Evolutionary conservation across 345 rosid genomes (phyloP).

Genomic region (Eucalyptus leucophloia): DNA sequence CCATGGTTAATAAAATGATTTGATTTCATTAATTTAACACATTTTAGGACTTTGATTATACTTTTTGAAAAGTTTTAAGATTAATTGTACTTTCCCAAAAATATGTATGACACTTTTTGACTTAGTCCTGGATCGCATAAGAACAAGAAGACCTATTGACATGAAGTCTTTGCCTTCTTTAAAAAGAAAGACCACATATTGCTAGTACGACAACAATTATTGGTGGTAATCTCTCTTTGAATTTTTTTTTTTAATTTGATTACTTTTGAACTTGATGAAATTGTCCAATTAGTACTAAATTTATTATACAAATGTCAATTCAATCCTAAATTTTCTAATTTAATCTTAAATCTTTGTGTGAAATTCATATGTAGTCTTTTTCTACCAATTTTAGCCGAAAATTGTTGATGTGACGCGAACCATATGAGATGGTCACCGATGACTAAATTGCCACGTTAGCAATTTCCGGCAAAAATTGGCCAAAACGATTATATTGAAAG

Average conservation of each 20-base stretch:
- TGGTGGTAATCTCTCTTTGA: background rate
- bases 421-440: background rate
- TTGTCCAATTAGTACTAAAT: background rate
- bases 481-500: background rate
- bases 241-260: background rate
- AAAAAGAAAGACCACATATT: background rate
- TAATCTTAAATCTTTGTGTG: background rate
- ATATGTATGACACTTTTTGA: background rate
- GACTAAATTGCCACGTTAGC: background rate
- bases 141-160: too few relatives aligned
- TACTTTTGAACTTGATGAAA: background rate
- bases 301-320: background rate
- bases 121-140: background rate
- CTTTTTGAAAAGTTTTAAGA: too few relatives aligned
- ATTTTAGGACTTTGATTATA: too few relatives aligned
- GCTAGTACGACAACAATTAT: background rate
- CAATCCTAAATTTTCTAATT: background rate
- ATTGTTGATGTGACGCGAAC: rapidly evolving
- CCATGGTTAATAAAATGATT: too few relatives aligned
- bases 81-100: too few relatives aligned
- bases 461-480: rapidly evolving
- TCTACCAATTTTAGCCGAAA: background rate
- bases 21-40: too few relatives aligned
- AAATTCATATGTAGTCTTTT: background rate
- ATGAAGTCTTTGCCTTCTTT: background rate